Conservation (phyloP, 345 rosid genomes). For the Salix koriyanagi region DNA sequence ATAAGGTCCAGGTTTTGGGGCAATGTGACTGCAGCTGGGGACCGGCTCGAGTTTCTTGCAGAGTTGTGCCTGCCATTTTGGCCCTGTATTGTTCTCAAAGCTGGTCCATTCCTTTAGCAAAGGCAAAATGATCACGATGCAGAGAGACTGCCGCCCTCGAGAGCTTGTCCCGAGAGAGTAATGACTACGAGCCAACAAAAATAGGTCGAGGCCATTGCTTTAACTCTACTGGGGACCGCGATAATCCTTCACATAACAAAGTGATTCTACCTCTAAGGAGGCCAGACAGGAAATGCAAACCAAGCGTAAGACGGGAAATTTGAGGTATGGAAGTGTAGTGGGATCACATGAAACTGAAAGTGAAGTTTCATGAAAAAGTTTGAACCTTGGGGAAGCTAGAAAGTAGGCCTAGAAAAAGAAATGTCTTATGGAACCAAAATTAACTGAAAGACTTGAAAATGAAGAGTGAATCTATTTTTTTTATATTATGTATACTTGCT, state of each 20-base stretch:
- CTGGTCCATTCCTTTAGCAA: slow-evolving; percentile 12
- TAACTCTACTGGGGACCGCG: neutral
- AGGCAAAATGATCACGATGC: slow-evolving; percentile 17
- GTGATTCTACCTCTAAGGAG: neutral
- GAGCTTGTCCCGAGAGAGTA: neutral
- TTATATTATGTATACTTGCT: neutral
- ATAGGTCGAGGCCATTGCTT: neutral
- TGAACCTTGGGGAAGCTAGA: neutral
- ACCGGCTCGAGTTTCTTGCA: slow-evolving; percentile 5
- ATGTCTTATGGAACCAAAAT: neutral
- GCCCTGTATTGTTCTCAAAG: neutral
- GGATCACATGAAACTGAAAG: neutral
- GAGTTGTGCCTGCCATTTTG: neutral
- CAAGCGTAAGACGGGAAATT: neutral
- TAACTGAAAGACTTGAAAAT: neutral
- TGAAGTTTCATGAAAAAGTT: neutral
- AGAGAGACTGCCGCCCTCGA: slow-evolving; percentile 21
- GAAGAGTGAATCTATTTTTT: neutral
- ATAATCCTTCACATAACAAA: neutral
- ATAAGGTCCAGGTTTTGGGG: slow-evolving; percentile 23
- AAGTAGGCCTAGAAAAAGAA: neutral
- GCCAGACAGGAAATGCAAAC: no score
- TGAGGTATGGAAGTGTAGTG: neutral
- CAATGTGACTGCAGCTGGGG: slow-evolving; percentile 14
- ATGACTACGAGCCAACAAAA: slow-evolving; percentile 1